phyloP scores from a whole-genome alignment of 495 filamentous ascomycete genomes.

The Pseudoneurospora amorphoporcata region DNA sequence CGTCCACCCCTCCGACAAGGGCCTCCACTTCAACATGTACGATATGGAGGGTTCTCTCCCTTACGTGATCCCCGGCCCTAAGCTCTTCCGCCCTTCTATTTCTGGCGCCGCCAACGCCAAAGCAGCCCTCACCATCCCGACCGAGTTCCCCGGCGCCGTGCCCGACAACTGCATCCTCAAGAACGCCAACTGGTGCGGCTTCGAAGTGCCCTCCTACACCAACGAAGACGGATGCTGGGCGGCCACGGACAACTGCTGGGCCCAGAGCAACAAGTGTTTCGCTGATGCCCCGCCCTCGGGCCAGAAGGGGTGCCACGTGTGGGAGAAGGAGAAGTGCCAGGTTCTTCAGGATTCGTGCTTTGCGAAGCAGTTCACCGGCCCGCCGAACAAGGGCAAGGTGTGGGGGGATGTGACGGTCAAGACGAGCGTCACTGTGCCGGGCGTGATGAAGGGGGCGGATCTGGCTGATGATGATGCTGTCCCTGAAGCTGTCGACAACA shows the following conservation, averaged over 20 bases:
- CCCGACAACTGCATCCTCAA: constrained; percentile 46
- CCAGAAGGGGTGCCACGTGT: constrained; percentile 43
- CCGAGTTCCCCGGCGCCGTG: constrained; percentile 33
- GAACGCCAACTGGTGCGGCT: constrained; percentile 64
- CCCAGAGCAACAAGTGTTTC: constrained; percentile 48
- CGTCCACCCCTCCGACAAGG: constrained; percentile 38
- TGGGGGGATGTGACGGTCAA: constrained; percentile 16
- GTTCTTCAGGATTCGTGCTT: constrained; percentile 39
- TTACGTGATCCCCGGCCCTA: constrained; percentile 53
- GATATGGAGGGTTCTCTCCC: constrained; percentile 18
- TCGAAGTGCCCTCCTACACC: constrained; percentile 44
- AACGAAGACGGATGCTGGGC: constrained; percentile 49
- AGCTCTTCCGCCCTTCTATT: constrained; percentile 28
- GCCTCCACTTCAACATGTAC: constrained; percentile 56
- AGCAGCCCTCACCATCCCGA: constrained; percentile 11
- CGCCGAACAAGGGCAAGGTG: constrained; percentile 43
- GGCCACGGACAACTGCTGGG: constrained; percentile 42
- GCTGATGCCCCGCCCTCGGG: constrained; percentile 47
- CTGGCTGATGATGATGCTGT: background rate
- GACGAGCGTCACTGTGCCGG: constrained; percentile 1
- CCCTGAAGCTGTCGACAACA: background rate
- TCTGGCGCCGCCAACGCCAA: background rate
- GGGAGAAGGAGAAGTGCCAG: constrained; percentile 47
- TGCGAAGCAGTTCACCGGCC: constrained; percentile 40
- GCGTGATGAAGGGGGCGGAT: constrained; percentile 3